Conservation (phyloP, 495 filamentous ascomycete genomes). For the Aspergillus ellipticus region DNA sequence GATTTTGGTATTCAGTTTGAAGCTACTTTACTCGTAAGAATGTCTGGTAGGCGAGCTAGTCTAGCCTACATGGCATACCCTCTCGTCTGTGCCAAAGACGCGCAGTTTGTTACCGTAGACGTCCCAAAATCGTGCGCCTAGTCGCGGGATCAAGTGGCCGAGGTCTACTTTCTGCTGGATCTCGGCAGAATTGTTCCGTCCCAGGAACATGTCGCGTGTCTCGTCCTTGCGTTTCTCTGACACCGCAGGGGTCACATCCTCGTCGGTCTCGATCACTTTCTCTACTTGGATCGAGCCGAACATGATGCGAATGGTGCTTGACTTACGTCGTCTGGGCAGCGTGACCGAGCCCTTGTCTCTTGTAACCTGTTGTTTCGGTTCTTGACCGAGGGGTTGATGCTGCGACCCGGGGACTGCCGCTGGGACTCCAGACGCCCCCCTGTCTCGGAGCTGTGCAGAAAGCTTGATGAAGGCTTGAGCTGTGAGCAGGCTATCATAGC, state of each 20-base stretch:
- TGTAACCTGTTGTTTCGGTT: background rate
- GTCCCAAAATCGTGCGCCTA: conserved; percentile 55
- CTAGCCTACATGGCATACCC: conserved; percentile 38
- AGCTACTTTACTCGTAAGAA: background rate
- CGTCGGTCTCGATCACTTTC: conserved; percentile 5
- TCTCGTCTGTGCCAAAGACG: conserved; percentile 61
- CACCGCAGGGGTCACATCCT: background rate
- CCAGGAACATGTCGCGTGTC: background rate
- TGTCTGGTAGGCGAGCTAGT: background rate
- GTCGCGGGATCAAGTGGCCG: conserved; percentile 45
- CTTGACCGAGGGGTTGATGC: background rate
- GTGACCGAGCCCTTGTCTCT: background rate
- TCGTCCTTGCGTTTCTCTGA: no score
- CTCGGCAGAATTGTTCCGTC: background rate
- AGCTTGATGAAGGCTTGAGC: conserved; percentile 63
- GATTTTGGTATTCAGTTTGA: background rate
- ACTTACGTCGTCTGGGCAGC: background rate
- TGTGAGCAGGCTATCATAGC: conserved; percentile 69
- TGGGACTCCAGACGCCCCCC: conserved; percentile 16
- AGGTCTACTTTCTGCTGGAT: conserved; percentile 12
- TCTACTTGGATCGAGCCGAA: background rate
- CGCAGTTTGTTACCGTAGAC: conserved; percentile 61
- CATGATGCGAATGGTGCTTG: background rate
- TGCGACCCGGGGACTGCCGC: background rate
- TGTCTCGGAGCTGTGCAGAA: conserved; percentile 45